phyloP scores from a whole-genome alignment of 2,329 filamentous ascomycete genomes.

The Esteya vermicola region DNA sequence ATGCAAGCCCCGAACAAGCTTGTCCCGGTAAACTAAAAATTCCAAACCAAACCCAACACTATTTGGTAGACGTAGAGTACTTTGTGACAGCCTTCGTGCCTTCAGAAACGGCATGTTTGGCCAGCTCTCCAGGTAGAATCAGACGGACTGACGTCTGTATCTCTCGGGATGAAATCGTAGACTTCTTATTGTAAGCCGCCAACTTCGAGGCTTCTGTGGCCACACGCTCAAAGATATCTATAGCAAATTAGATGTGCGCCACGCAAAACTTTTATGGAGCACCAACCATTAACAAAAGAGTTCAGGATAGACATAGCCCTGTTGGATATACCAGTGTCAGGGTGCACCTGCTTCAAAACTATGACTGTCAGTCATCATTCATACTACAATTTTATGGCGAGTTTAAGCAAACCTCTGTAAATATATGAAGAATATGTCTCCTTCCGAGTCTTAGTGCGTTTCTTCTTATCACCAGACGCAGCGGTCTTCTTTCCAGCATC shows the following conservation, averaged over 20 bases:
- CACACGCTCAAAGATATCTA: slow-evolving; percentile 98
- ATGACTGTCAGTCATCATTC: slow-evolving; percentile 4
- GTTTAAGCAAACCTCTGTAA: slow-evolving; percentile 71
- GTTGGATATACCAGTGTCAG: slow-evolving; percentile 99
- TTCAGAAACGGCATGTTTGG: slow-evolving; percentile 99
- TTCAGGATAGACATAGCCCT: slow-evolving; percentile 99
- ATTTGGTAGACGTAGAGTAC: slow-evolving; percentile 99
- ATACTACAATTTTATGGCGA: not conserved
- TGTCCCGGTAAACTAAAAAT: slow-evolving; percentile 33
- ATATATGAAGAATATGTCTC: slow-evolving; percentile 99
- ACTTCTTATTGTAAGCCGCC: slow-evolving; percentile 99
- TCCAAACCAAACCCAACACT: slow-evolving; percentile 27
- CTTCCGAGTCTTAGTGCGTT: slow-evolving; percentile 99
- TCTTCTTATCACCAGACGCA: slow-evolving; percentile 97
- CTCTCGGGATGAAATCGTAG: slow-evolving; percentile 96
- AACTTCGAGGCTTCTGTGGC: slow-evolving; percentile 98
- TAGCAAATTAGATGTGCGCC: not conserved
- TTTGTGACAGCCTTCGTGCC: slow-evolving; percentile 99
- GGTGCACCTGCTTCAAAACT: slow-evolving; percentile 99
- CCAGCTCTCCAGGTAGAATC: slow-evolving; percentile 95
- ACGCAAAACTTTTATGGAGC: not conserved
- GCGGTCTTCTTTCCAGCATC: slow-evolving; percentile 99
- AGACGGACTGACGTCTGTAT: slow-evolving; percentile 98
- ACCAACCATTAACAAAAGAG: slow-evolving; percentile 97
- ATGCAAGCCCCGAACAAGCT: slow-evolving; percentile 43